Base-by-base conservation (phyloP, 495 filamentous ascomycete species). In the Talaromyces borbonicus region DNA sequence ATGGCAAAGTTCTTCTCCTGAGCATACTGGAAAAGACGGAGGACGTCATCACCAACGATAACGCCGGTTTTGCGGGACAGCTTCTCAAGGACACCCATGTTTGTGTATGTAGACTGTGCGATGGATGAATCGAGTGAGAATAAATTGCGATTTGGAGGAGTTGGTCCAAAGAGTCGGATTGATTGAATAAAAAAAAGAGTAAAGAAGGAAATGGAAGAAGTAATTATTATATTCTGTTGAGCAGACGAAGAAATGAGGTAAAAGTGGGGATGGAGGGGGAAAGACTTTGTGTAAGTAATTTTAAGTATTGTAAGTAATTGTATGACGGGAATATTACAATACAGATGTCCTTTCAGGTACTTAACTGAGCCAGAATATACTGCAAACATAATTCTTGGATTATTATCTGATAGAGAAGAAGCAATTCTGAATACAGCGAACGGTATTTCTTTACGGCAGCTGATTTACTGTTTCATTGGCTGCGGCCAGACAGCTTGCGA, bases 1-100 rank as follows among this genome's bases (percentile, higher is more conserved):
- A 97, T 87, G 59, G 92, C 90, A 55, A 86, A 96, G 29, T 79
- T 65, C 49, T 90, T 72, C 73, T 92, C 77, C 58, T 89, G 80
- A 39, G 83, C 83, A 63, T 95, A 84, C 61, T 84, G 76, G 74
- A 95, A 93, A 53, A 93, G 84, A 71, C 57, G 61, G 52, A 67
- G 61, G 55, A 92, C 85, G 66, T 92, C 85, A 56, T 92, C 84
- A 57, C 86, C 86, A 63, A 84, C 79, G 70, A 90, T 87, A 72
- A 93, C 87, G 59, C 87, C 87, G 56, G 72, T 59, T 78, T 90
- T 90, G 64, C 83, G 79, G 65, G 63, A 77, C 41, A 92, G 78
- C 60, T 80, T 65, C 48, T 83, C 78, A 51, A 68, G 57, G 55
- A 64, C 73, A 77, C 81, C 79, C 79, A 84, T 78, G 65, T 52